Conservation (phyloP, 805 yeast species). For the Metschnikowia drakensbergensis region DNA sequence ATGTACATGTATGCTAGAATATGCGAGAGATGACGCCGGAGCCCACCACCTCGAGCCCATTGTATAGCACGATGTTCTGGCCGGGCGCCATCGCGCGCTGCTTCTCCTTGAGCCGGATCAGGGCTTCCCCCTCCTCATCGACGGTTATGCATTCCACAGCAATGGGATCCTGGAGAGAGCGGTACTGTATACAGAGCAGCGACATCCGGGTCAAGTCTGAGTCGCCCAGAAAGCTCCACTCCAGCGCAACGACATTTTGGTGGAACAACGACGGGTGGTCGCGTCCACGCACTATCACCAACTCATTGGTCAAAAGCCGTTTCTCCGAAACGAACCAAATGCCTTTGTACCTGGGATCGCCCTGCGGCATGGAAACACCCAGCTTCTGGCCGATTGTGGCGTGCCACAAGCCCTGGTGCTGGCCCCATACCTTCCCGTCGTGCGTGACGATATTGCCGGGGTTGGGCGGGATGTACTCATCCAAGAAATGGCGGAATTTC, state of each 20-base stretch:
- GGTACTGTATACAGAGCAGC: conserved; percentile 52
- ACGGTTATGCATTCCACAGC: conserved; percentile 24
- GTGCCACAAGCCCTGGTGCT: conserved; percentile 85
- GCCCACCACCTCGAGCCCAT: conserved; percentile 59
- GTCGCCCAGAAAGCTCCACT: conserved; percentile 49
- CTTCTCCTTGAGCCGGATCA: conserved; percentile 34
- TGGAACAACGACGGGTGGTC: conserved; percentile 55
- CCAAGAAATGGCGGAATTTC: conserved; percentile 66
- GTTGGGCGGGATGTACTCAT: conserved; percentile 64
- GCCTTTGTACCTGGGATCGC: conserved; percentile 69
- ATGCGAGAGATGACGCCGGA: conserved; percentile 12
- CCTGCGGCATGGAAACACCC: conserved; percentile 84
- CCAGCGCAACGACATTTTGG: conserved; percentile 36
- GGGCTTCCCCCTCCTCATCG: conserved; percentile 8
- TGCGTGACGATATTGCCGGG: conserved; percentile 81
- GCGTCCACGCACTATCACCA: conserved; percentile 73
- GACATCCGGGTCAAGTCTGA: not conserved
- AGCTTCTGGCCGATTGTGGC: conserved; percentile 92
- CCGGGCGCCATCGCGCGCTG: conserved; percentile 87
- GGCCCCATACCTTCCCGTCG: conserved; percentile 73
- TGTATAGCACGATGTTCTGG: conserved; percentile 74
- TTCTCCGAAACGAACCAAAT: conserved; percentile 86
- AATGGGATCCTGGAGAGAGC: conserved; percentile 68
- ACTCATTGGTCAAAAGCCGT: conserved; percentile 56
- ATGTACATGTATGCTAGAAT: not conserved